phyloP scores from a whole-genome alignment of 768 basidiomycete genomes.

The Boletus rubroflammeus region DNA sequence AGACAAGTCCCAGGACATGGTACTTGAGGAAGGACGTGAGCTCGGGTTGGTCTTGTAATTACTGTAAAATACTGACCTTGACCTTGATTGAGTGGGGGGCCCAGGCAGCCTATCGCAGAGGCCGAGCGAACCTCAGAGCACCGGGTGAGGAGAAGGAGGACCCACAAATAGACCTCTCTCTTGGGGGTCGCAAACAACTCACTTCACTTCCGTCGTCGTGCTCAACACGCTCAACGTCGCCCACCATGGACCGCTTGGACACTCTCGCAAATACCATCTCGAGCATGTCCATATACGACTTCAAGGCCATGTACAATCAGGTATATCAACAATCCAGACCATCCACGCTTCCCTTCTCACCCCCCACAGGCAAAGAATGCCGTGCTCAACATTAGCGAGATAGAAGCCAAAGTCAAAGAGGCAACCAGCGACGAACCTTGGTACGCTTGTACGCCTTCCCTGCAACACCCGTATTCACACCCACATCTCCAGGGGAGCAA shows the following conservation, averaged over 20 bases:
- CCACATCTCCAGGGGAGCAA: constrained; percentile 76
- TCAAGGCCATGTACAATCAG: constrained; percentile 95
- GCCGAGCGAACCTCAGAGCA: background rate
- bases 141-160: background rate
- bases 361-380: constrained; percentile 84
- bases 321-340: constrained; percentile 34
- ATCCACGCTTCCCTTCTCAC: constrained; percentile 3
- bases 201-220: background rate
- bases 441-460: constrained; percentile 44
- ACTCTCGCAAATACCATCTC: constrained; percentile 72
- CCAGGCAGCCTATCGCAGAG: constrained; percentile 10
- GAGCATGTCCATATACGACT: constrained; percentile 85
- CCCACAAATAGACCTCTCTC: constrained; percentile 19
- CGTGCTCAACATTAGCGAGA: constrained; percentile 94
- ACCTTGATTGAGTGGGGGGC: background rate
- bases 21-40: background rate
- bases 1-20: constrained; percentile 28
- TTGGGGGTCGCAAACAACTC: constrained; percentile 21
- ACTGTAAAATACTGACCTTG: constrained; percentile 5
- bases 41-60: background rate
- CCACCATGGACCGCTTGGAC: constrained; percentile 76
- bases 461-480: background rate
- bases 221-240: constrained; percentile 10
- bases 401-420: constrained; percentile 94
- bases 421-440: constrained; percentile 99